A percentile compares a stretch with the other conserved stretches of the same genome.
Conservation (phyloP, 768 basidiomycete species). For the Pluteus cervinus region DNA sequence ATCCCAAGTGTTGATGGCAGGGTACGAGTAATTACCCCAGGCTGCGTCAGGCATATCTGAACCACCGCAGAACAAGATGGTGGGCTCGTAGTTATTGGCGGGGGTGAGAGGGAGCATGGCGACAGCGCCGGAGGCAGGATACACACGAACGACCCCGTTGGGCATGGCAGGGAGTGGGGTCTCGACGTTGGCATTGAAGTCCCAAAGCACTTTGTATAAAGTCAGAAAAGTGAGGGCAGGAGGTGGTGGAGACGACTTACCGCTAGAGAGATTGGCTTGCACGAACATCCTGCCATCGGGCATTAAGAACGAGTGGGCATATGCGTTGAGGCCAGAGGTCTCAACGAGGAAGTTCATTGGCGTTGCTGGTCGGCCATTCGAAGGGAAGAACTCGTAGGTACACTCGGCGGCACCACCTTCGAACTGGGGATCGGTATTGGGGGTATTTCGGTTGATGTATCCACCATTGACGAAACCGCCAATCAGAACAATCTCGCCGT, state of each 20-base stretch:
- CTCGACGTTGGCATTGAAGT: constrained; percentile 50
- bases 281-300: constrained; percentile 74
- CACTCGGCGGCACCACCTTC: constrained; percentile 74
- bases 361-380: constrained; percentile 38
- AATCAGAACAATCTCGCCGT: constrained; percentile 75
- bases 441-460: constrained; percentile 72
- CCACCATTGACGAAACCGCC: constrained; percentile 79
- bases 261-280: constrained; percentile 76
- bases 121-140: constrained; percentile 83
- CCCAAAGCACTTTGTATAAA: constrained; percentile 35
- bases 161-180: constrained; percentile 70
- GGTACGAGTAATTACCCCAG: constrained; percentile 76
- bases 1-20: constrained; percentile 68
- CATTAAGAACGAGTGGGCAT: constrained; percentile 70
- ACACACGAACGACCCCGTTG: constrained; percentile 67
- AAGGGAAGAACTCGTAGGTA: constrained; percentile 80
- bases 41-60: constrained; percentile 63
- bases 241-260: constrained; percentile 31
- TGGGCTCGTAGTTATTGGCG: constrained; percentile 81
- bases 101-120: constrained; percentile 91
- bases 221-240: constrained; percentile 7
- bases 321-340: constrained; percentile 75
- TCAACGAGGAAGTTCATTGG: constrained; percentile 62
- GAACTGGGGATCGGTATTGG: constrained; percentile 55
- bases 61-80: constrained; percentile 89